Percentiles rank a stretch among this genome's conserved stretches.
Evolutionary conservation across 306 rosid genomes (phyloP).

Genomic region (Lathyrus tuberosus): DNA sequence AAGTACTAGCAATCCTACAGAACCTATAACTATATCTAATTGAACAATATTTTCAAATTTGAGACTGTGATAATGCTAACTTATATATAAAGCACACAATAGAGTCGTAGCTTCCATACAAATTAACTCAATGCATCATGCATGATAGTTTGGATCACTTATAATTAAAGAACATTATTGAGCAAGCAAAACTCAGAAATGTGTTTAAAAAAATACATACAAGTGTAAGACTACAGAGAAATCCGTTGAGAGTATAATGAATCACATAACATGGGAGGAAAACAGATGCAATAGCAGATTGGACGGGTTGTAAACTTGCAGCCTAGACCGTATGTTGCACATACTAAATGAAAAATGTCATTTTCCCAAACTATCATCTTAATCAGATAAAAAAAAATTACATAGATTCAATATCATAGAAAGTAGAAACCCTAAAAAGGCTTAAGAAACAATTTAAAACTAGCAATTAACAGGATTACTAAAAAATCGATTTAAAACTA

Average conservation of each 20-base stretch:
- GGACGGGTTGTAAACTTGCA: neutral
- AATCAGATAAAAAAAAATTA: neutral
- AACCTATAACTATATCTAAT: neutral
- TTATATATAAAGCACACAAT: neutral
- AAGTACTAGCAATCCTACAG: neutral
- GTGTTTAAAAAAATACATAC: neutral
- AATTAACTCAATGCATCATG: slow-evolving; percentile 11
- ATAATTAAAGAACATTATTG: slow-evolving; percentile 1
- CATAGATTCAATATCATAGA: slow-evolving; percentile 2
- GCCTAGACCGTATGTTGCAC: slow-evolving; percentile 17
- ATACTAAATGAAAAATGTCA: slow-evolving; percentile 24
- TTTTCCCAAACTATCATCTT: slow-evolving; percentile 8
- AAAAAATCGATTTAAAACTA: slow-evolving; percentile 23
- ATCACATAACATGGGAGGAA: slow-evolving; percentile 22
- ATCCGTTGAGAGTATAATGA: slow-evolving; percentile 2
- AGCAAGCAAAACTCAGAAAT: slow-evolving; percentile 13
- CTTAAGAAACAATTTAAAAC: neutral
- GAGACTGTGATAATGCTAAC: neutral
- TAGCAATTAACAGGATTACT: slow-evolving; percentile 50
- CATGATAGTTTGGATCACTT: neutral
- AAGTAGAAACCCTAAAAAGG: slow-evolving; percentile 4
- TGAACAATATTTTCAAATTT: slow-evolving; percentile 14
- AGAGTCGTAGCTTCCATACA: neutral
- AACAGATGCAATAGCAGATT: slow-evolving; percentile 1
- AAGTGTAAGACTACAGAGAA: neutral